phyloP scores from a whole-genome alignment of 768 basidiomycete species.

The Hebeloma cylindrosporum region DNA sequence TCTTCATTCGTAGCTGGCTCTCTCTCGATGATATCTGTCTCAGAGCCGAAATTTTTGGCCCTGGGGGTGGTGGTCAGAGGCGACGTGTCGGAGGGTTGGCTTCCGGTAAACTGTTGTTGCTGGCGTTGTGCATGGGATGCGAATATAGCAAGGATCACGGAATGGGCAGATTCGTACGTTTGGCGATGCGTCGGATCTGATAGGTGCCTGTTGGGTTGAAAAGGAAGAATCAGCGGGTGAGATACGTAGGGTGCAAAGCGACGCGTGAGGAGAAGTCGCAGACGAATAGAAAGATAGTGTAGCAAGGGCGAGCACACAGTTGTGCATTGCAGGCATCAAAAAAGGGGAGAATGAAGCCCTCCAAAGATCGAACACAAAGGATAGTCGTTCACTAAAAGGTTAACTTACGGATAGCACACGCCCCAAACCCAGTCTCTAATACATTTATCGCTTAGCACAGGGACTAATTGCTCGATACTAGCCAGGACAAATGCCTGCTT shows the following conservation, averaged over 20 bases:
- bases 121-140: slow-evolving; percentile 53
- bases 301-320: too few relatives aligned
- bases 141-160: slow-evolving; percentile 76
- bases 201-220: slow-evolving; percentile 55
- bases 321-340: too few relatives aligned
- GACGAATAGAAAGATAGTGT: too few relatives aligned
- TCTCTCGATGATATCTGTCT: slow-evolving; percentile 6
- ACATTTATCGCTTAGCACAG: slow-evolving; percentile 51
- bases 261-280: too few relatives aligned
- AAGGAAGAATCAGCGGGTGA: not conserved
- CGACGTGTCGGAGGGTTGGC: slow-evolving; percentile 10
- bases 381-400: slow-evolving; percentile 1
- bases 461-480: slow-evolving; percentile 76
- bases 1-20: slow-evolving; percentile 8
- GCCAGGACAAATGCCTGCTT: slow-evolving; percentile 68
- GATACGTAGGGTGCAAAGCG: not conserved
- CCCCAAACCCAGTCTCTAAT: slow-evolving; percentile 59
- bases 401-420: slow-evolving; percentile 54
- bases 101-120: slow-evolving; percentile 20
- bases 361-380: slow-evolving; percentile 3
- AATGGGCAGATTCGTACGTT: slow-evolving; percentile 86
- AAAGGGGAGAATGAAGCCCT: too few relatives aligned
- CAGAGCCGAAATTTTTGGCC: slow-evolving; percentile 14
- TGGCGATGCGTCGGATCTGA: slow-evolving; percentile 61
- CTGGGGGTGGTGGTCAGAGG: too few relatives aligned